These are phyloP conservation scores for Aspergillus sergii DNA, from an alignment of 2,329 filamentous ascomycete genomes.

Conservation along the genomic window DNA sequence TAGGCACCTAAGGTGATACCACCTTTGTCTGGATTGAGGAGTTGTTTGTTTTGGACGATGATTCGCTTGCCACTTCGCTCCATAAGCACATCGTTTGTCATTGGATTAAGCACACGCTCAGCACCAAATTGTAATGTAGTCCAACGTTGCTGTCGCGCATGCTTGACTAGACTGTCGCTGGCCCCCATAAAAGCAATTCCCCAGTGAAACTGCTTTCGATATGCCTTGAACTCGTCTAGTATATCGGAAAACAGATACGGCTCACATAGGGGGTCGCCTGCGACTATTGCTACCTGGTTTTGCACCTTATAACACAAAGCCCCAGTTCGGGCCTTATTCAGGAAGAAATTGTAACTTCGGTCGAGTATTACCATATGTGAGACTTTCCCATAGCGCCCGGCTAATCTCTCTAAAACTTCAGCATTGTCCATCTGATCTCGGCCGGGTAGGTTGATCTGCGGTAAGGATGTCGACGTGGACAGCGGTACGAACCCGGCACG, in stretches of 20 bases:
- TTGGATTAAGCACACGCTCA: conserved; percentile 45
- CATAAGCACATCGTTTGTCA: conserved; percentile 42
- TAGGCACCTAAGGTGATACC: conserved; percentile 40
- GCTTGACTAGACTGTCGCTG: conserved; percentile 35
- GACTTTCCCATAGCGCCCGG: conserved; percentile 38
- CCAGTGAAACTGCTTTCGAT: conserved; percentile 33
- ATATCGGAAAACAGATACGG: conserved; percentile 27
- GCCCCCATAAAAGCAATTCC: conserved; percentile 42
- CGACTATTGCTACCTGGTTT: conserved; percentile 41
- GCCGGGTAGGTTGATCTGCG: not conserved
- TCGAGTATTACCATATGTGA: conserved; percentile 50
- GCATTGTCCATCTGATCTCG: not conserved
- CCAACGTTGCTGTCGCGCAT: conserved; percentile 34
- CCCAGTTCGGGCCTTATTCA: conserved; percentile 37
- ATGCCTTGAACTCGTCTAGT: conserved; percentile 39
- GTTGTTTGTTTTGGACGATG: conserved; percentile 38
- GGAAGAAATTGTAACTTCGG: conserved; percentile 44
- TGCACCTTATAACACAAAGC: conserved; percentile 45
- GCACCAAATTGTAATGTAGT: conserved; percentile 42
- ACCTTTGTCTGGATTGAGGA: conserved; percentile 38
- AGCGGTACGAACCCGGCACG: not conserved
- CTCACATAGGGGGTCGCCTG: conserved; percentile 44
- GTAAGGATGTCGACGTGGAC: not conserved
- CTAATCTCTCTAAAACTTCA: conserved; percentile 20
- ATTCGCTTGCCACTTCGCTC: conserved; percentile 42